Conservation (phyloP, 148 eudicot genomes). For the Pharnaceum exiguum region DNA sequence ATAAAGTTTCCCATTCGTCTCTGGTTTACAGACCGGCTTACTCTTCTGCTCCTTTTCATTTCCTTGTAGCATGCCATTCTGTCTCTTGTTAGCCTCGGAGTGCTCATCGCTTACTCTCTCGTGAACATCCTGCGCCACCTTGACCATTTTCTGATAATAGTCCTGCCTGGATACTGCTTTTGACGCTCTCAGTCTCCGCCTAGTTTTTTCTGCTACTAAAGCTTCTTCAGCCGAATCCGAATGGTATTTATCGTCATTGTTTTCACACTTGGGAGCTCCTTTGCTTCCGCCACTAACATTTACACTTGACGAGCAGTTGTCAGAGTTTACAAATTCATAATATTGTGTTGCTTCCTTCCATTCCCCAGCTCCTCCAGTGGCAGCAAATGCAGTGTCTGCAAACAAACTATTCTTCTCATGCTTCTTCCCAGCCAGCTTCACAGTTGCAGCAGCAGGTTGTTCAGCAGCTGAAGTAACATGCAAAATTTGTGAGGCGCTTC, state of each 20-base stretch:
- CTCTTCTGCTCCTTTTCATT: constrained; percentile 21
- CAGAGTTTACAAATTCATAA: constrained; percentile 55
- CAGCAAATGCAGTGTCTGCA: constrained; percentile 29
- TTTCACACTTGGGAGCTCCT: constrained; percentile 23
- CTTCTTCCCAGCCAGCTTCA: constrained; percentile 20
- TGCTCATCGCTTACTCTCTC: constrained; percentile 21
- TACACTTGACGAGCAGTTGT: constrained; percentile 14
- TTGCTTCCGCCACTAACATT: constrained; percentile 14
- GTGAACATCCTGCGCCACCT: constrained; percentile 41
- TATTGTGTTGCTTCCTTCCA: constrained; percentile 61
- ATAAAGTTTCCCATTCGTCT: constrained; percentile 13
- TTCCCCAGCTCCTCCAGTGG: constrained; percentile 42
- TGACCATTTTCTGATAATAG: constrained; percentile 38
- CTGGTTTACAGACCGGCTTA: constrained; percentile 20
- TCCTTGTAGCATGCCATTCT: constrained; percentile 21
- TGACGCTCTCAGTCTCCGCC: constrained; percentile 34
- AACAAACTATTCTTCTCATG: constrained; percentile 24
- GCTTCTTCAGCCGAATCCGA: constrained; percentile 30
- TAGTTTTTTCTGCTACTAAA: constrained; percentile 23
- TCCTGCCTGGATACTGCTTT: constrained; percentile 36
- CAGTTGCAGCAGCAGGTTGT: constrained; percentile 12
- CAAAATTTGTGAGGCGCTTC: constrained; percentile 14
- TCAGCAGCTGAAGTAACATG: constrained; percentile 26
- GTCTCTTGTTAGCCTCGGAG: constrained; percentile 26
- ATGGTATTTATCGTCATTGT: constrained; percentile 8